Evolutionary conservation across 306 rosid genomes (phyloP).

Genomic region (Inga leiocalycina): DNA sequence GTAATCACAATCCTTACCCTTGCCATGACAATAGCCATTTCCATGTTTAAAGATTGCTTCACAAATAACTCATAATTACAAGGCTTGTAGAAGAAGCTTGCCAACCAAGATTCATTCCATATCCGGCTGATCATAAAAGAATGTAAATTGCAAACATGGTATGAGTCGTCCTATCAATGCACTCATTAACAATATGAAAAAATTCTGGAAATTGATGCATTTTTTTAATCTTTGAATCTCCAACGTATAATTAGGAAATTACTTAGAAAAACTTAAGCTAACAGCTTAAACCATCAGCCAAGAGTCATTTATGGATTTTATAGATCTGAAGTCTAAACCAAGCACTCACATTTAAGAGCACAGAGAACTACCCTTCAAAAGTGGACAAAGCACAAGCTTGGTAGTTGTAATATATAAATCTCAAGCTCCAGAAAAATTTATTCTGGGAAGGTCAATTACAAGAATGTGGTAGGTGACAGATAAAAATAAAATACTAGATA

Average conservation of each 20-base stretch:
- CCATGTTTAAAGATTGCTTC: constrained; percentile 97
- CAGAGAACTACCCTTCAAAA: neutral
- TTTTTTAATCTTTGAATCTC: constrained; percentile 5
- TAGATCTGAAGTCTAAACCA: constrained; percentile 4
- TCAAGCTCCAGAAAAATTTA: neutral
- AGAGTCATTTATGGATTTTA: constrained; percentile 17
- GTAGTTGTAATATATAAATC: neutral
- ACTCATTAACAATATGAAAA: constrained; percentile 11
- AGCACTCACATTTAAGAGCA: neutral
- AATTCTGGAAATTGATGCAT: constrained; percentile 7
- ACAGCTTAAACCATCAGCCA: constrained; percentile 16
- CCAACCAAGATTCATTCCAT: constrained; percentile 97
- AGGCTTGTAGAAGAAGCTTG: constrained; percentile 97
- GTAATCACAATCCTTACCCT: constrained; percentile 63
- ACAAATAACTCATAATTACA: constrained; percentile 96
- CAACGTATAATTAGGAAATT: neutral
- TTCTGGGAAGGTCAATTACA: neutral
- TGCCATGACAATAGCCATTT: constrained; percentile 98
- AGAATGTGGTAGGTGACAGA: neutral
- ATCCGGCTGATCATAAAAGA: constrained; percentile 68
- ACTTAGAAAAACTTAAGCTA: constrained; percentile 1
- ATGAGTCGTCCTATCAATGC: constrained; percentile 18
- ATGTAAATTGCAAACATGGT: neutral
- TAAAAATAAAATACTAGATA: constrained; percentile 4
- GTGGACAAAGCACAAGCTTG: neutral